Evolutionary conservation across 768 basidiomycete species (phyloP).

Genomic region (Chalciporus pseudorubinellus): DNA sequence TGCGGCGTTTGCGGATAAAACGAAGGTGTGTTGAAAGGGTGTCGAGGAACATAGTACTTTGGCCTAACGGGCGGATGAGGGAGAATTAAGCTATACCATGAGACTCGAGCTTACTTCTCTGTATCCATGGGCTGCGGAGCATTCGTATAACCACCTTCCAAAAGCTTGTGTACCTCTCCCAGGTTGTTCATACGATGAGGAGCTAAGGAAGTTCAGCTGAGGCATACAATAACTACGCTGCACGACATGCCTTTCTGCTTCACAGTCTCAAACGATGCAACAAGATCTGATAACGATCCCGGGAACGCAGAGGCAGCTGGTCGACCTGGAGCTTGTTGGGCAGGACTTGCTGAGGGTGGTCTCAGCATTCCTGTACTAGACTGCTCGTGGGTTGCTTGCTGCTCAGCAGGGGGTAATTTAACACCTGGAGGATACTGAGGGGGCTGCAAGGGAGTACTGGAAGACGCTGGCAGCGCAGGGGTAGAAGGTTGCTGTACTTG

Average conservation of each 20-base stretch:
- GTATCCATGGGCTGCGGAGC: constrained; percentile 93
- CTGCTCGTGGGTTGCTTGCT: constrained; percentile 33
- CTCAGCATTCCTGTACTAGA: constrained; percentile 44
- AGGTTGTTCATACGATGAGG: constrained; percentile 85
- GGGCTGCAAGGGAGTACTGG: constrained; percentile 26
- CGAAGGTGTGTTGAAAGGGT: constrained; percentile 84
- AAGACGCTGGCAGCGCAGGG: constrained; percentile 17
- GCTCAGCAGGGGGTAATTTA: constrained; percentile 49
- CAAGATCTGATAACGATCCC: constrained; percentile 86
- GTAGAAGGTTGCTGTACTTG: constrained; percentile 43
- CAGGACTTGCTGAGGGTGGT: constrained; percentile 51
- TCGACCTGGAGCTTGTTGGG: constrained; percentile 41
- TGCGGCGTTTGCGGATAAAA: constrained; percentile 94
- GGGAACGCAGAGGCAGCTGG: constrained; percentile 59
- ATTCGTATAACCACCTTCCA: constrained; percentile 87
- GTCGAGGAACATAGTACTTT: constrained; percentile 93
- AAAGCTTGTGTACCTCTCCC: constrained; percentile 86
- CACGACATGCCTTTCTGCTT: constrained; percentile 86
- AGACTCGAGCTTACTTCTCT: constrained; percentile 75
- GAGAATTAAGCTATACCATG: not conserved
- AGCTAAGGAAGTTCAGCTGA: constrained; percentile 37
- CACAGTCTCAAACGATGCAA: constrained; percentile 91
- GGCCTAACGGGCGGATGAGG: constrained; percentile 55
- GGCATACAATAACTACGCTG: not conserved
- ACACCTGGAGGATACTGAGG: constrained; percentile 72